Evolutionary conservation across 352 stramenopile species (phyloP).

Genomic region (Pythium scleroteichum): DNA sequence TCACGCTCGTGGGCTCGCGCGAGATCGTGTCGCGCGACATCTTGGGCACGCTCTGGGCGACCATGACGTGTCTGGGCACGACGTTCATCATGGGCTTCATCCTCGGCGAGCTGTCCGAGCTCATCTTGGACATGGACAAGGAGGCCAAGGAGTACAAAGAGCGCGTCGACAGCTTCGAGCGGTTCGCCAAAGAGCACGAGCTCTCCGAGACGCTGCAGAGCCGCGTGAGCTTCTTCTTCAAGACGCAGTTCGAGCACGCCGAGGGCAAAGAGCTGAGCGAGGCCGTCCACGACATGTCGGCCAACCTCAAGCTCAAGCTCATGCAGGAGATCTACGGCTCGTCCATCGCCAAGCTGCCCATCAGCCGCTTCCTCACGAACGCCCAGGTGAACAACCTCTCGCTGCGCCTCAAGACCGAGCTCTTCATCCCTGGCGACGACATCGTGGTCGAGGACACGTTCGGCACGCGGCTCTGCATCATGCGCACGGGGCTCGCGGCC

Average conservation of each 20-base stretch:
- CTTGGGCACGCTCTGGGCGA: constrained; percentile 58
- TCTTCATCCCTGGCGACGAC: constrained; percentile 71
- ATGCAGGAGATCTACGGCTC: constrained; percentile 75
- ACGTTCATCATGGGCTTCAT: constrained; percentile 80
- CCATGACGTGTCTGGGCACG: constrained; percentile 55
- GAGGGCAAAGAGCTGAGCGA: constrained; percentile 49
- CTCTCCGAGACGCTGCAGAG: constrained; percentile 46
- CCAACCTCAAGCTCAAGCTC: constrained; percentile 69
- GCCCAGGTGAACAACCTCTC: constrained; percentile 71
- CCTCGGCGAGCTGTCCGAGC: constrained; percentile 66
- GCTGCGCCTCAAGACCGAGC: constrained; percentile 53
- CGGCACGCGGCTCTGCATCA: constrained; percentile 55
- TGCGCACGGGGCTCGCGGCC: constrained; percentile 51
- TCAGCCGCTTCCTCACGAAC: constrained; percentile 57
- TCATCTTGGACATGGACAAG: constrained; percentile 77
- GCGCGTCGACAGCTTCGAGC: constrained; percentile 72
- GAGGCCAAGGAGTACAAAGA: constrained; percentile 70
- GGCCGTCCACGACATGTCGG: constrained; percentile 58
- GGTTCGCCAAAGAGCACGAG: constrained; percentile 65
- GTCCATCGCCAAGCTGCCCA: constrained; percentile 45
- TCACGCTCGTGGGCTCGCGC: constrained; percentile 57
- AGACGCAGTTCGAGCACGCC: constrained; percentile 53
- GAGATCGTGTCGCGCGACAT: constrained; percentile 51
- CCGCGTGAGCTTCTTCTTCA: constrained; percentile 64
- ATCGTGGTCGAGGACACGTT: constrained; percentile 63